Percentiles rank a stretch among this genome's conserved stretches.
phyloP scores from a whole-genome alignment of 805 yeast genomes.

The Candida chilensis region DNA sequence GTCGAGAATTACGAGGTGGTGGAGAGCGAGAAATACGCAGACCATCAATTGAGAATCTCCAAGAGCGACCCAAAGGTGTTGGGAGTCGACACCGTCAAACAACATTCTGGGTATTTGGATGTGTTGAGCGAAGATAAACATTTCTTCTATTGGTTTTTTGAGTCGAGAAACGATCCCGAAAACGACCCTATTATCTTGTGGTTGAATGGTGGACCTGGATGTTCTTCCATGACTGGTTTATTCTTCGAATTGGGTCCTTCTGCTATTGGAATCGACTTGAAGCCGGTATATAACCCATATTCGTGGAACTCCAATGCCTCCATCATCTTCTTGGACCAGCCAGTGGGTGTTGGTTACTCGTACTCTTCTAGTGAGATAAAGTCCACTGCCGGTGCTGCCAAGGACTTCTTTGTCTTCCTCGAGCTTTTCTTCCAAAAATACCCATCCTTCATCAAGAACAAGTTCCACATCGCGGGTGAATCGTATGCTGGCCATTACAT shows the following conservation, averaged over 20 bases:
- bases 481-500: slow-evolving; percentile 82
- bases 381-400: slow-evolving; percentile 74
- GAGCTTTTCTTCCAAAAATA: slow-evolving; percentile 76
- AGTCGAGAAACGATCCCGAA: slow-evolving; percentile 78
- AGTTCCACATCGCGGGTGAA: slow-evolving; percentile 79
- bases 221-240: slow-evolving; percentile 84
- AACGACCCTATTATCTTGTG: slow-evolving; percentile 80
- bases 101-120: slow-evolving; percentile 67
- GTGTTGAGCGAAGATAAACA: slow-evolving; percentile 68
- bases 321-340: slow-evolving; percentile 88
- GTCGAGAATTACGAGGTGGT: too few species aligned
- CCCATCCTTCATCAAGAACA: slow-evolving; percentile 53
- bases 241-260: slow-evolving; percentile 92
- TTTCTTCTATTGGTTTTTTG: slow-evolving; percentile 91
- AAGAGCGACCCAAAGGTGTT: slow-evolving; percentile 51
- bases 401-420: slow-evolving; percentile 79
- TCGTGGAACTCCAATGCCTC: slow-evolving; percentile 92
- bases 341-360: slow-evolving; percentile 88
- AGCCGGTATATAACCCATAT: slow-evolving; percentile 70
- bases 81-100: slow-evolving; percentile 67
- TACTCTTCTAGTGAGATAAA: slow-evolving; percentile 58
- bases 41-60: too few species aligned
- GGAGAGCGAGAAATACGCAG: too few species aligned
- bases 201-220: slow-evolving; percentile 97
- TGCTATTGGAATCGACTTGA: slow-evolving; percentile 50